Evolutionary conservation across 2,329 filamentous ascomycete species (phyloP), one percentile per base, ranked within the genome.

Genomic region (Sporothrix dimorphospora): DNA sequence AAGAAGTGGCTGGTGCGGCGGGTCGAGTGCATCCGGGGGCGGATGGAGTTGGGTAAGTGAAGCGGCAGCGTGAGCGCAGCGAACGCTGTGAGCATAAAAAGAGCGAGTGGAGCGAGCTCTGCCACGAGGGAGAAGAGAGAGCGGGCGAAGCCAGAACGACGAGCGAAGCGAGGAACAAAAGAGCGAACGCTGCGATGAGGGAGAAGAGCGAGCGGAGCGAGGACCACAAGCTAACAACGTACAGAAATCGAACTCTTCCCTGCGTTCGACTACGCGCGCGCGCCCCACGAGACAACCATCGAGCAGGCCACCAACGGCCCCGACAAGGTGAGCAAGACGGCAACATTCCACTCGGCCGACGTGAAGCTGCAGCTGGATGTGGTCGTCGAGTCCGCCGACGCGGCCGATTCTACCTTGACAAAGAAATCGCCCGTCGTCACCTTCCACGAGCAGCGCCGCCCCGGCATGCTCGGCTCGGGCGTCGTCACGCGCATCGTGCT

Each of bases 1-100:
- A 92, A 91, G 82, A 88, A 87, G 78, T 92, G 90, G 91, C 82
- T 94, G 34, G 87, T 93, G 24, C 84, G 92, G 66, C 86, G 91
- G 71, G 88, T 92, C 1, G 91, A 93, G 78, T 94, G 92, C 76
- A 89, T 92, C 76, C 87, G 92, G 59, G 91, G 92, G 19, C 81
- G 82, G 1, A 84, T 93, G 77, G 85, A 88, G 65, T 81, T 94
- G 30, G 86, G 86, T 88, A 76, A 65, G 79, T 49, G 2, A n/a
- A n/a, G n/a, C n/a, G n/a, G n/a, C n/a, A n/a, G n/a, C n/a, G n/a
- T n/a, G 4, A 14, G 19, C 45, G 16, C 11, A 3, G 40, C 16
- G 57, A 34, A 38, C 55, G 30, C 34, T 8, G 14, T 19, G 30
- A 21, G 19, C 21, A 38, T 27, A 55, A 9, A 40, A n/a, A n/a